Evolutionary conservation across 78 protist genomes (phyloP).

Genomic region (slime mould (Dictyostelium discoideum)): DNA sequence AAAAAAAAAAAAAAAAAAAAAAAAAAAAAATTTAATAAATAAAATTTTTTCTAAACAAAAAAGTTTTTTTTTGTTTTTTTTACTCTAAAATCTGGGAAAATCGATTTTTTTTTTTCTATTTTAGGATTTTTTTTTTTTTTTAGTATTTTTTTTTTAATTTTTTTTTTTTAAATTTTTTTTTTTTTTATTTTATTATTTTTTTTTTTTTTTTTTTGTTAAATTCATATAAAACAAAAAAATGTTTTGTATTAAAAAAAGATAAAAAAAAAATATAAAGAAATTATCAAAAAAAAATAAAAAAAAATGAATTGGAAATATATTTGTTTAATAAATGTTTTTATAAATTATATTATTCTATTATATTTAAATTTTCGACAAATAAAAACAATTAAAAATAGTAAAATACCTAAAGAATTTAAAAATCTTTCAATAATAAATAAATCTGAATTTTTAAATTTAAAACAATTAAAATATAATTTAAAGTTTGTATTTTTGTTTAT

Average conservation of each 20-base stretch:
- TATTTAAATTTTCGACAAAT: background rate
- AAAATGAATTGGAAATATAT: background rate
- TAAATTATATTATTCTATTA: background rate
- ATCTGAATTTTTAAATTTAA: background rate
- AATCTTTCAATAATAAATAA: background rate
- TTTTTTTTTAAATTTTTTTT: background rate
- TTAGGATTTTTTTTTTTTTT: background rate
- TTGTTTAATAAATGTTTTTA: background rate
- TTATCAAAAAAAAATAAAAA: too few species aligned
- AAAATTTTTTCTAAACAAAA: background rate
- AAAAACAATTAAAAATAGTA: background rate
- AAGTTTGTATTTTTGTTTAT: background rate
- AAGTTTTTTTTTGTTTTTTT: background rate
- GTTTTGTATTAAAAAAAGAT: background rate
- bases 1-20: background rate
- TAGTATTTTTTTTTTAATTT: background rate
- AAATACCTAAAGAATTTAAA: background rate
- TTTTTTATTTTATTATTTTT: background rate
- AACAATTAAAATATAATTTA: background rate
- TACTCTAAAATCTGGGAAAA: background rate
- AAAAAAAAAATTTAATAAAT: background rate
- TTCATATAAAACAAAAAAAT: background rate
- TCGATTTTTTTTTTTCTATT: background rate
- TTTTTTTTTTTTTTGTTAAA: background rate
- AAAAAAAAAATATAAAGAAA: too few species aligned